Conservation (phyloP, 805 yeast species). For the Lipomyces sp. region DNA sequence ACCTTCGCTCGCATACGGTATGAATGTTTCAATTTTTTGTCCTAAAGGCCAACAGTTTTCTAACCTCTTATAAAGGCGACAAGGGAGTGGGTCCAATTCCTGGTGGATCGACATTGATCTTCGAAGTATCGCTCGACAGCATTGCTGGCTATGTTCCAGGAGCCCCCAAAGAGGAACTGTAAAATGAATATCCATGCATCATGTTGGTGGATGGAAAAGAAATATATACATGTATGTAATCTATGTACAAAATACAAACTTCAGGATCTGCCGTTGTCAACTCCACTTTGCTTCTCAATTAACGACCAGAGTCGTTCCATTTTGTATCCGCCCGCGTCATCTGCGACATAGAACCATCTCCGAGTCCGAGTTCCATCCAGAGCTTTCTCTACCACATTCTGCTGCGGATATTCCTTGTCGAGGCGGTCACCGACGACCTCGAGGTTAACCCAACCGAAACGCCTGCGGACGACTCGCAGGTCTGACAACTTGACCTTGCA, state of each 20-base stretch:
- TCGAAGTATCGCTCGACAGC: conserved; percentile 61
- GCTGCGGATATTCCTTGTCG: conserved; percentile 28
- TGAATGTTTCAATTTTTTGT: conserved; percentile 41
- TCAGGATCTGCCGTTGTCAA: conserved; percentile 58
- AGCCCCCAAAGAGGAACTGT: conserved; percentile 29
- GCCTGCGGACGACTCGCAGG: conserved; percentile 41
- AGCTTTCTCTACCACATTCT: conserved; percentile 10
- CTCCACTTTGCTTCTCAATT: conserved; percentile 63
- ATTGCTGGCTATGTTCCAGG: conserved; percentile 38
- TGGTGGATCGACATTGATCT: conserved; percentile 49
- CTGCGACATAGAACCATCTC: conserved; percentile 54
- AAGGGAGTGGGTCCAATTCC: neutral
- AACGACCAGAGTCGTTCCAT: conserved; percentile 87
- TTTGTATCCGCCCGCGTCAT: conserved; percentile 73
- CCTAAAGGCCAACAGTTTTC: conserved; percentile 38
- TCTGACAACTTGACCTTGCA: conserved; percentile 54
- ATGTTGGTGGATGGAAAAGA: too few species aligned
- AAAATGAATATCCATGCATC: too few species aligned
- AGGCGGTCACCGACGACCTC: conserved; percentile 35
- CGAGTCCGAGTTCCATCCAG: conserved; percentile 34
- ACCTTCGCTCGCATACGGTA: conserved; percentile 72
- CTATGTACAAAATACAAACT: neutral
- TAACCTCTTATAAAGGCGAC: neutral
- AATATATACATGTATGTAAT: too few species aligned
- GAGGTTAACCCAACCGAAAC: conserved; percentile 52